Evolutionary conservation across 306 rosid genomes (phyloP).

Genomic region (Sindora glabra): DNA sequence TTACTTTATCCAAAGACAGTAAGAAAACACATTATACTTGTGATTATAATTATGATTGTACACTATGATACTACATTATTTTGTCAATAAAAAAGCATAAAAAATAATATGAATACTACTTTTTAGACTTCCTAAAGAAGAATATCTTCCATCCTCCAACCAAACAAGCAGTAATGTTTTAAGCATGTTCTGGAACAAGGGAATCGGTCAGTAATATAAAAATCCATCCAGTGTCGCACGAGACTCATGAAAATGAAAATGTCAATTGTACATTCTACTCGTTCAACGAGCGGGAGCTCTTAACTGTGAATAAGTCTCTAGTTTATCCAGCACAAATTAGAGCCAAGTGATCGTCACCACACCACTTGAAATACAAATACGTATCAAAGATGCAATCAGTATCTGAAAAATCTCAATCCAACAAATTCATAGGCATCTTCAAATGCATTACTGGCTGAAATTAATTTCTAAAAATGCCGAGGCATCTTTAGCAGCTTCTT

Average conservation of each 20-base stretch:
- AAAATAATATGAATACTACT: no score
- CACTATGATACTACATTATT: no score
- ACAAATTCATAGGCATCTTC: constrained; percentile 27
- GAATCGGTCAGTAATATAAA: no score
- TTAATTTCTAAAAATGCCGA: no score
- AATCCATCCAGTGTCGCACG: constrained; percentile 15
- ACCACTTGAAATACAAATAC: constrained; percentile 22
- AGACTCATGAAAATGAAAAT: constrained; percentile 14
- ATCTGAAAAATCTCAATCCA: constrained; percentile 27
- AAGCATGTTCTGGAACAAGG: no score
- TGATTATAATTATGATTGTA: no score
- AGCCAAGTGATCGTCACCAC: constrained; percentile 8
- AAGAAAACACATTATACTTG: no score
- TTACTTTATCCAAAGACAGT: no score
- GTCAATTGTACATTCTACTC: constrained; percentile 30
- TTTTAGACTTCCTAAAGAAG: no score
- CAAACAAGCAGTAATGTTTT: no score
- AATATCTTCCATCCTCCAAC: no score
- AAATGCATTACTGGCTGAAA: constrained; percentile 13
- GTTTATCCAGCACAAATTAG: constrained; percentile 19
- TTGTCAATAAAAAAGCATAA: no score
- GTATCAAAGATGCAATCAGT: constrained; percentile 12
- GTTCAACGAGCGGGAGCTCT: constrained; percentile 1
- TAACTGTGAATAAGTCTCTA: constrained; percentile 10
- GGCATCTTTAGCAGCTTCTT: constrained; percentile 53